These are phyloP conservation scores for Rhizopogon roseolus DNA, from an alignment of 768 basidiomycete species.

Conservation along the genomic window DNA sequence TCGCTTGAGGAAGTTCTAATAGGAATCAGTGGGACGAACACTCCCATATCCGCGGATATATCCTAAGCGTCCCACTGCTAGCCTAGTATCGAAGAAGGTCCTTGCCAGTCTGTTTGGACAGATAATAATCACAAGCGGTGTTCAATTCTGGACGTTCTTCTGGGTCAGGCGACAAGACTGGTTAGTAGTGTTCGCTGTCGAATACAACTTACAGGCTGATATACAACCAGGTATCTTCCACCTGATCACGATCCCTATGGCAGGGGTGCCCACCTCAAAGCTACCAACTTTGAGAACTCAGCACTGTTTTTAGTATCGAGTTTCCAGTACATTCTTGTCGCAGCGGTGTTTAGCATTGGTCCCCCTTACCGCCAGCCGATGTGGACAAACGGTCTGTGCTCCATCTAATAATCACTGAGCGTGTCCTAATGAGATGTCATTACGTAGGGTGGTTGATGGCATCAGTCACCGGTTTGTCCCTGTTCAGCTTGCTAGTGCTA, in stretches of 20 bases:
- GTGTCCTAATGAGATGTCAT: neutral
- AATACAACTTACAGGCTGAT: conserved; percentile 21
- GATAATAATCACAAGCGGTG: conserved; percentile 74
- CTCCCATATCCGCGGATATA: conserved; percentile 83
- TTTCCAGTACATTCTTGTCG: conserved; percentile 97
- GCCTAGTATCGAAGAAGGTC: conserved; percentile 93
- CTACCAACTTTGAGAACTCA: conserved; percentile 89
- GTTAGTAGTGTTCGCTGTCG: conserved; percentile 33
- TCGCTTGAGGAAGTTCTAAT: conserved; percentile 1
- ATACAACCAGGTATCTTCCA: conserved; percentile 56
- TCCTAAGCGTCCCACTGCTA: conserved; percentile 90
- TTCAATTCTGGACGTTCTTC: conserved; percentile 85
- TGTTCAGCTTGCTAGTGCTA: conserved; percentile 74
- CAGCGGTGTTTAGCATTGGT: conserved; percentile 96
- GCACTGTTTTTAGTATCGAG: conserved; percentile 90
- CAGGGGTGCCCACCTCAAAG: conserved; percentile 68
- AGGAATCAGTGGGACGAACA: conserved; percentile 82
- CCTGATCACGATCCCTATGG: conserved; percentile 37
- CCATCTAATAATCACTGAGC: neutral
- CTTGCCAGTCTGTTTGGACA: conserved; percentile 92
- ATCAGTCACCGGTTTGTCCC: conserved; percentile 61
- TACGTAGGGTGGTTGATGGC: conserved; percentile 73
- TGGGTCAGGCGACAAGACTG: conserved; percentile 86
- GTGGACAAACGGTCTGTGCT: conserved; percentile 82
- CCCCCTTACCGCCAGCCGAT: conserved; percentile 94